Evolutionary conservation across 23 red algal genomes (phyloP), one percentile per base, ranked within the genome.

Genomic region (Gracilariopsis chorda): DNA sequence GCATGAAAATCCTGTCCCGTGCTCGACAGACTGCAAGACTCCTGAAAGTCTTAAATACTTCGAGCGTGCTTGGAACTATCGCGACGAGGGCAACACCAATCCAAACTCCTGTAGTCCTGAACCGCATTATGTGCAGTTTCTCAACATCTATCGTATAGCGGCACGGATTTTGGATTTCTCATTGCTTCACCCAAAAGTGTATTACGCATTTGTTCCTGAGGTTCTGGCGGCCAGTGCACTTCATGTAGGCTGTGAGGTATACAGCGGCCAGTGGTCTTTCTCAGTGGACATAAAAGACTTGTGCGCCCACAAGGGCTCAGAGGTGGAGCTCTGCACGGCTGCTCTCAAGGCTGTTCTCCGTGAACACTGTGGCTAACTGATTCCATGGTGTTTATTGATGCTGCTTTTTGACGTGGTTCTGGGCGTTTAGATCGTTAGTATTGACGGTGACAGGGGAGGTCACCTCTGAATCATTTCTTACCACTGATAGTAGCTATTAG

Each of bases 211-310:
- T 47, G 59, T 55, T 3, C 78, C 78, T 16, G 47, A 64, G 20
- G 44, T 53, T 19, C 53, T 83, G n/a, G 78, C 78, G 6, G 78
- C 78, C 28, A 63, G 53, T 5, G 78, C 78, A 27, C 33, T 83
- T 13, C 53, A 46, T 36, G 62, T 83, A 7, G 78, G 35, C 14
- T 59, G 33, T n/a, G 47, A 83, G 11, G 49, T 62, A 39, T 29
- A 23, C 17, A 46, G 28, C 8, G 78, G 34, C 7, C 28, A 55
- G 16, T 7, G 53, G 14, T 11, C 62, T 8, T 46, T 30, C 17
- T 55, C 53, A 47, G 48, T 63, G 47, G 78, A 83, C 4, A 55
- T 36, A 9, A 64, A 6, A 11, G 78, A 25, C 17, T 64, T 83
- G 33, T 59, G 53, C 49, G 59, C 53, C 13, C 41, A 24, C 28